A percentile compares a stretch with the other conserved stretches of the same genome.
Evolutionary conservation across 106 monocot species (phyloP).

Genomic region (Dendrobium catenatum): DNA sequence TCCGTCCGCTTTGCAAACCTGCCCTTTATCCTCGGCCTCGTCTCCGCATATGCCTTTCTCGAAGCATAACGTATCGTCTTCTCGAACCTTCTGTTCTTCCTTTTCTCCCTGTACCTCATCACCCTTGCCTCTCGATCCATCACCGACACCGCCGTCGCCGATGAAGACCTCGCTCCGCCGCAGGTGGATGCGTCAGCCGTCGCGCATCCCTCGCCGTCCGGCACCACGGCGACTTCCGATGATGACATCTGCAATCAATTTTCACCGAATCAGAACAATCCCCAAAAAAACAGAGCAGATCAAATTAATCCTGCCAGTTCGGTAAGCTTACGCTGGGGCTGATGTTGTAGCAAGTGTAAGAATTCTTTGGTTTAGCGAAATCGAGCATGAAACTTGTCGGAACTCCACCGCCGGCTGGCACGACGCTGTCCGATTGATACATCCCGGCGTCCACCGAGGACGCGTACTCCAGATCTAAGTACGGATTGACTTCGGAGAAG

Average conservation of each 20-base stretch:
- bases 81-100: conserved; percentile 55
- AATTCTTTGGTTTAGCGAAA: conserved; percentile 11
- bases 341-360: conserved; percentile 17
- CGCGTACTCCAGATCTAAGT: conserved; percentile 16
- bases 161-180: background rate
- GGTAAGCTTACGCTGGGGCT: conserved; percentile 6
- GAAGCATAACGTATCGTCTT: conserved; percentile 67
- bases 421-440: conserved; percentile 10
- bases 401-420: conserved; percentile 5
- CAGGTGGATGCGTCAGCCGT: conserved; percentile 19
- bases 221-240: conserved; percentile 51
- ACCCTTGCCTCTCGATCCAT: conserved; percentile 51
- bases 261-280: background rate
- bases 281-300: background rate
- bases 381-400: conserved; percentile 14
- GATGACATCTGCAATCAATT: conserved; percentile 29
- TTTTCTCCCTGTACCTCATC: conserved; percentile 63
- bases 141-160: background rate
- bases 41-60: conserved; percentile 66
- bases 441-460: conserved; percentile 5
- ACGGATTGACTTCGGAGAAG: conserved; percentile 15
- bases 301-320: background rate
- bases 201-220: conserved; percentile 21
- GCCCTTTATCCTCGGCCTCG: conserved; percentile 57
- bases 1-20: conserved; percentile 58